These are phyloP conservation scores for Sporobolomyces roseus DNA, from an alignment of 768 basidiomycete genomes.

Conservation along the genomic window DNA sequence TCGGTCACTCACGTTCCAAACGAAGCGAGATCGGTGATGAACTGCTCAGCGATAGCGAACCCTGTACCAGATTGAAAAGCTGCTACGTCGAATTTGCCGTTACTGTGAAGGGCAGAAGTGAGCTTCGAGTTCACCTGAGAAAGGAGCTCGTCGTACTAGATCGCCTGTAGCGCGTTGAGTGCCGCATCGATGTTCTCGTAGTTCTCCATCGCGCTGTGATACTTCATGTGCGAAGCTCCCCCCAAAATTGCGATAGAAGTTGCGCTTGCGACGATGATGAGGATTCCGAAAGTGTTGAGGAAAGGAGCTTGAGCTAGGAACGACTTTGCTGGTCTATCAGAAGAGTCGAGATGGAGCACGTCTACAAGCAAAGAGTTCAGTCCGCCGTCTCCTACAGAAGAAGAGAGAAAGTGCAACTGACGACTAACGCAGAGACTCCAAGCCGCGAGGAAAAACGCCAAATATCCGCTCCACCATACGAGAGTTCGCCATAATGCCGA, in stretches of 20 bases:
- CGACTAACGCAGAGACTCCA: slow-evolving; percentile 15
- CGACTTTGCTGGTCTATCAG: slow-evolving; percentile 14
- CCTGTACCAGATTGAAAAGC: background rate
- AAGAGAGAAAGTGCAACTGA: background rate
- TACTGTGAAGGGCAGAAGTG: background rate
- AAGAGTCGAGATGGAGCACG: slow-evolving; percentile 29
- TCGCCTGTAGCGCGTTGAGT: background rate
- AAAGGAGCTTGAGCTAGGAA: slow-evolving; percentile 20
- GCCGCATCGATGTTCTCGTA: slow-evolving; percentile 1
- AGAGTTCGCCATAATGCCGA: slow-evolving; percentile 10
- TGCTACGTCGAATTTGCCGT: slow-evolving; percentile 8
- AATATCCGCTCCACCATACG: slow-evolving; percentile 10
- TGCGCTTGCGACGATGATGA: background rate
- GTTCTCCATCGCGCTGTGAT: background rate
- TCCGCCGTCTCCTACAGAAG: too few species aligned
- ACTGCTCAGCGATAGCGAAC: background rate
- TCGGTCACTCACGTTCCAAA: slow-evolving; percentile 17
- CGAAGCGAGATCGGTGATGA: background rate
- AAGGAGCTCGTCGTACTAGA: background rate
- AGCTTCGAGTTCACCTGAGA: background rate
- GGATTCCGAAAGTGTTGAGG: slow-evolving; percentile 9
- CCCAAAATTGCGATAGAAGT: slow-evolving; percentile 2
- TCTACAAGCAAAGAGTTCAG: slow-evolving; percentile 1
- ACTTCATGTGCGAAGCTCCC: background rate
- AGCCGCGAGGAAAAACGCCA: slow-evolving; percentile 1